These are phyloP conservation scores for Beauveria rudraprayagi DNA, from an alignment of 2,329 filamentous ascomycete genomes.

Conservation along the genomic window DNA sequence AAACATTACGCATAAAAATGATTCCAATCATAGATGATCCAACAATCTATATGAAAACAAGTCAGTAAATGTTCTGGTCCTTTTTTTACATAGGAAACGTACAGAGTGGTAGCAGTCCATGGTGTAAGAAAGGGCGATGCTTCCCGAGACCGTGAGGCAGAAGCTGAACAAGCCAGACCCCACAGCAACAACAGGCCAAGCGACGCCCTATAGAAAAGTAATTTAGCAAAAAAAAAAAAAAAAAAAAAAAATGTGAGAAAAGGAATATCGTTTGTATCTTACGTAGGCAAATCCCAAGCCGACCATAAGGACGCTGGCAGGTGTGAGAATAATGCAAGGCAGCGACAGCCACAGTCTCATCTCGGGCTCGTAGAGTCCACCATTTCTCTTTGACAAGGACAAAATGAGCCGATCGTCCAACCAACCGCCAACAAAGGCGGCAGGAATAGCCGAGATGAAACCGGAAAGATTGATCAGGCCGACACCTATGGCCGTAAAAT, in stretches of 20 bases:
- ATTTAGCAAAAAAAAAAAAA: neutral
- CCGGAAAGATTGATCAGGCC: slow-evolving; percentile 31
- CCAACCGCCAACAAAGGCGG: slow-evolving; percentile 23
- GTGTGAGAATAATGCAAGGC: neutral
- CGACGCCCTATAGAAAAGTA: neutral
- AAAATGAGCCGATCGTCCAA: slow-evolving; percentile 30
- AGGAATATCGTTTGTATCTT: neutral
- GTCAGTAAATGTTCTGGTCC: neutral
- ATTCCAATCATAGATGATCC: slow-evolving; percentile 23
- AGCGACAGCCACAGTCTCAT: slow-evolving; percentile 29
- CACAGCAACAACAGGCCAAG: slow-evolving; percentile 5
- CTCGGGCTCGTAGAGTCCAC: slow-evolving; percentile 36
- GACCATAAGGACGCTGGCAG: neutral
- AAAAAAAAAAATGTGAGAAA: no score
- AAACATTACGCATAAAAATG: slow-evolving; percentile 24
- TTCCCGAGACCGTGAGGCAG: neutral
- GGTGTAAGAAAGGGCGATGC: slow-evolving; percentile 8
- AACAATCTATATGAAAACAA: neutral
- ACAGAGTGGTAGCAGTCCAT: slow-evolving; percentile 11
- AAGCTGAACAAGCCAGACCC: slow-evolving; percentile 7
- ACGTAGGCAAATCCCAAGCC: slow-evolving; percentile 5
- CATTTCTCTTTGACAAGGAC: slow-evolving; percentile 25
- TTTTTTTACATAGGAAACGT: neutral
- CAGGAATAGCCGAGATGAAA: slow-evolving; percentile 31
- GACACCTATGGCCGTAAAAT: slow-evolving; percentile 28